Evolutionary conservation across 2,329 filamentous ascomycete species (phyloP).

Genomic region (Exophiala spinifera): DNA sequence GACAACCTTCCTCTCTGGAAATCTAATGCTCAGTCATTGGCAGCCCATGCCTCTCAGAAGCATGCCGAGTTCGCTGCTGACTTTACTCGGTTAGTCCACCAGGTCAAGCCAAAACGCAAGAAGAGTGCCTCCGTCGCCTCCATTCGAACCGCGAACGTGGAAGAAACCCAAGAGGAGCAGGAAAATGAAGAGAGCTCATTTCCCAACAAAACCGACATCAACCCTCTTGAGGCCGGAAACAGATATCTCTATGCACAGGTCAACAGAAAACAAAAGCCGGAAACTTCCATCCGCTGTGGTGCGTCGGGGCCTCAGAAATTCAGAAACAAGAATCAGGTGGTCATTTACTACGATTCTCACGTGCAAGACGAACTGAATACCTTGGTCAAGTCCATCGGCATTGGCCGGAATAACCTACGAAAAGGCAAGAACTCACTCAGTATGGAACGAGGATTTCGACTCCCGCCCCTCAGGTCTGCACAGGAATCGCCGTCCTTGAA

Average conservation of each 20-base stretch:
- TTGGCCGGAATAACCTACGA: slow-evolving; percentile 76
- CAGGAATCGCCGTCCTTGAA: slow-evolving; percentile 9
- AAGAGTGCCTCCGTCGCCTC: slow-evolving; percentile 39
- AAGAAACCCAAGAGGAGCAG: neutral
- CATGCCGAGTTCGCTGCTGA: slow-evolving; percentile 44
- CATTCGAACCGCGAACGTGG: slow-evolving; percentile 34
- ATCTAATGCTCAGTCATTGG: slow-evolving; percentile 41
- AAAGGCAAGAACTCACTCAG: slow-evolving; percentile 79
- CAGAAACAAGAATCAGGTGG: slow-evolving; percentile 70
- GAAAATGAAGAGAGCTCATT: slow-evolving; percentile 3
- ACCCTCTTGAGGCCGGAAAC: slow-evolving; percentile 26
- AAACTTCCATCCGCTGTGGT: slow-evolving; percentile 34
- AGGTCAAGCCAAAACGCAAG: slow-evolving; percentile 40
- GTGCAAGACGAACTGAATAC: slow-evolving; percentile 80
- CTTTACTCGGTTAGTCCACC: slow-evolving; percentile 37
- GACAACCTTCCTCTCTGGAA: slow-evolving; percentile 48
- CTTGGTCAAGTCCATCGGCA: slow-evolving; percentile 76
- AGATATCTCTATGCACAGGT: slow-evolving; percentile 32
- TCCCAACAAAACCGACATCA: slow-evolving; percentile 16
- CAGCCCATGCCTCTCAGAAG: slow-evolving; percentile 39
- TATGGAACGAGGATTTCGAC: slow-evolving; percentile 44
- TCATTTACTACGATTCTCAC: slow-evolving; percentile 89
- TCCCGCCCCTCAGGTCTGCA: slow-evolving; percentile 16
- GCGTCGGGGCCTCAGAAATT: slow-evolving; percentile 50
- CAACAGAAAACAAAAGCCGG: slow-evolving; percentile 37